Conservation (phyloP, 768 basidiomycete species). For the Suillus subluteus region DNA sequence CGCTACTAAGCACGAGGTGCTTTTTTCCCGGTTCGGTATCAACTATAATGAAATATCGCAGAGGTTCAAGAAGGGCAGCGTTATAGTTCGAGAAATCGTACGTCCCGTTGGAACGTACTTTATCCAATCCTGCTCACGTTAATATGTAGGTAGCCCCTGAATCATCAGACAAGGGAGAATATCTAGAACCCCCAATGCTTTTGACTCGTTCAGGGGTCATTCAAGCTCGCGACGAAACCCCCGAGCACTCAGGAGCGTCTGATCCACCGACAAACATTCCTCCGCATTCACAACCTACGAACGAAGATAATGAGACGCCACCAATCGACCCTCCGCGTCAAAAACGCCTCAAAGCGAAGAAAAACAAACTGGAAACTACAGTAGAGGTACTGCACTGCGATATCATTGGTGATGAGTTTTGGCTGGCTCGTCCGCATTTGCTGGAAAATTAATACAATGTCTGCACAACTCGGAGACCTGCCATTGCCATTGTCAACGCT, state of each 20-base stretch:
- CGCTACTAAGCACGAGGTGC: constrained; percentile 88
- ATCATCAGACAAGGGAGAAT: neutral
- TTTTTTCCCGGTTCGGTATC: constrained; percentile 79
- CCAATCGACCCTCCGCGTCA: neutral
- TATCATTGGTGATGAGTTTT: constrained; percentile 82
- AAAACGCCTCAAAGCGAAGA: constrained; percentile 26
- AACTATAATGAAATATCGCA: constrained; percentile 84
- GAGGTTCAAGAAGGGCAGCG: constrained; percentile 83
- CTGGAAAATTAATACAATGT: constrained; percentile 41
- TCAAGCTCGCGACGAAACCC: neutral
- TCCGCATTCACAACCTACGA: neutral
- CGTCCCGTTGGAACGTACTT: neutral
- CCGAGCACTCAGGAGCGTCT: no score
- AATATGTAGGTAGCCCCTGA: neutral
- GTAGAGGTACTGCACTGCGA: constrained; percentile 78
- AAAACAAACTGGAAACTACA: constrained; percentile 42
- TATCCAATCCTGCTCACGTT: neutral
- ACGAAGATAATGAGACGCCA: neutral
- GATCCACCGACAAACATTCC: neutral
- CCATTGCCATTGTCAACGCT: neutral
- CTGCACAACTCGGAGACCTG: neutral
- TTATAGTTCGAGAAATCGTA: constrained; percentile 72
- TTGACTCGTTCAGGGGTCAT: no score
- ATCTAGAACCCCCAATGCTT: neutral
- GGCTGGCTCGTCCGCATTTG: constrained; percentile 63